phyloP scores from a whole-genome alignment of 2,329 filamentous ascomycete species.

The Phoma sp. region DNA sequence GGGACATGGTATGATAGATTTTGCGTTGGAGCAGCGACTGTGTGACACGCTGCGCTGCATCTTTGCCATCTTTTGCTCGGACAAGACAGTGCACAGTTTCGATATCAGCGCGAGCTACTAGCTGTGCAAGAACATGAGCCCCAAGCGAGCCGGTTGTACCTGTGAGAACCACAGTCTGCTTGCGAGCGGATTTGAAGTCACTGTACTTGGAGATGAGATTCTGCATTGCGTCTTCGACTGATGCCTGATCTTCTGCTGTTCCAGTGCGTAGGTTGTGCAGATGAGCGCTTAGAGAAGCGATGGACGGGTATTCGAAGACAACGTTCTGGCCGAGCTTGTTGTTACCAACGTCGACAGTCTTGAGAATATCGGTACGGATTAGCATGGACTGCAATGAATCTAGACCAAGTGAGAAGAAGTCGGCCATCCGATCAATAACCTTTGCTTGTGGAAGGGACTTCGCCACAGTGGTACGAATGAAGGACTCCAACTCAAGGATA shows the following conservation, averaged over 20 bases:
- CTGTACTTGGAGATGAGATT: slow-evolving; percentile 55
- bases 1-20: slow-evolving; percentile 42
- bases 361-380: slow-evolving; percentile 59
- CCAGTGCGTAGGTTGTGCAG: slow-evolving; percentile 54
- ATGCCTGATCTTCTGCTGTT: slow-evolving; percentile 35
- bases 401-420: slow-evolving; percentile 65
- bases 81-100: slow-evolving; percentile 60
- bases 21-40: slow-evolving; percentile 47
- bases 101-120: slow-evolving; percentile 38
- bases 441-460: slow-evolving; percentile 20
- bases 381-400: slow-evolving; percentile 66
- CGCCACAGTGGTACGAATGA: slow-evolving; percentile 22
- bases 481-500: slow-evolving; percentile 38
- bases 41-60: slow-evolving; percentile 45
- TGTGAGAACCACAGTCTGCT: slow-evolving; percentile 56
- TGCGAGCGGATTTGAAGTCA: slow-evolving; percentile 35
- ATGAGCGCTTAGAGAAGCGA: slow-evolving; percentile 54
- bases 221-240: slow-evolving; percentile 53
- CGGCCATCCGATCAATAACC: slow-evolving; percentile 48
- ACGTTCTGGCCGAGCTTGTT: slow-evolving; percentile 60
- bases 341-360: slow-evolving; percentile 56
- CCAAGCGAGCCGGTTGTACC: slow-evolving; percentile 72
- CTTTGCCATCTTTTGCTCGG: slow-evolving; percentile 49
- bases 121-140: slow-evolving; percentile 59
- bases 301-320: slow-evolving; percentile 63